Evolutionary conservation across 164 flowering plant species (phyloP), one percentile per base, ranked within the genome.

Genomic region (Magnolia changhungtana): DNA sequence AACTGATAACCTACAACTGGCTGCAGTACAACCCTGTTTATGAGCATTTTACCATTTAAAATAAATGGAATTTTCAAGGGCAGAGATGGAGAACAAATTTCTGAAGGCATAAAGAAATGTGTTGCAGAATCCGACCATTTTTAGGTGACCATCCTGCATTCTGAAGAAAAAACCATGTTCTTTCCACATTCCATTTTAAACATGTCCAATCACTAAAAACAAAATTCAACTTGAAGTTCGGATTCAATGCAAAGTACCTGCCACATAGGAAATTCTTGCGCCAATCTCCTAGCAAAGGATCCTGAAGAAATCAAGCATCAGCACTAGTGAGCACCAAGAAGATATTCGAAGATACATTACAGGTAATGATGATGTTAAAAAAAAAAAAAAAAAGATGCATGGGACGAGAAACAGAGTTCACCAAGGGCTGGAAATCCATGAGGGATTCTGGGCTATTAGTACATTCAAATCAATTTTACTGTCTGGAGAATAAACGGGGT

Each of bases 261-360:
- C 99, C 99, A 95, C 61, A 81, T 80, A 8, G 99, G 99, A 80
- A 91, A 95, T 74, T 90, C 92, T 77, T 89, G 84, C 13, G 96
- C 98, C 87, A 95, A 81, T 82, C 97, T 89, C 78, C 93, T 85
- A 74, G 98, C 91, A 89, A 93, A 95, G 74, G 95, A 88, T 69
- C 98, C 99, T 95, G 86, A 19, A 80, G 81, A 59, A 21, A 37
- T 73, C 20, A 74, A 49, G 63, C 18, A 77, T 29, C 24, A 27
- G 63, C 8, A 37, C 13, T 27, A 50, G 21, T 50, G 21, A 78
- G 58, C 14, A 69, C 7, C 52, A 58, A 24, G 37, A 50, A 27
- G 18, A 49, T 70, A 55, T 16, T 37, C 45, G 4, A 37, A 37
- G 45, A 37, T 37, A 37, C 45, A 37, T 3, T 37, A 37, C 4